Conservation (phyloP, 2,329 filamentous ascomycete genomes). For the Venturia asperata region DNA sequence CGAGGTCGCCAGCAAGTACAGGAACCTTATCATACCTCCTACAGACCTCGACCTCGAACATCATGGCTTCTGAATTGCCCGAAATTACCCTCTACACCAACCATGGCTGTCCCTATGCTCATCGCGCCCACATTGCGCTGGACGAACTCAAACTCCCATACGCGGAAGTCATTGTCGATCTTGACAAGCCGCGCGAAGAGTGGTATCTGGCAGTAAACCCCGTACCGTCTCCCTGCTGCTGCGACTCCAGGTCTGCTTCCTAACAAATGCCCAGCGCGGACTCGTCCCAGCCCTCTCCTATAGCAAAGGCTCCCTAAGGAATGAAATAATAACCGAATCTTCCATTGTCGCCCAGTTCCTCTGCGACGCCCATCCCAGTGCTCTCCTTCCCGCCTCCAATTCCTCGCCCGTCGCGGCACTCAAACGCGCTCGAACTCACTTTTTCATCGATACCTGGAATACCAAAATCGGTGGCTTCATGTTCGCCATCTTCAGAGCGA, state of each 20-base stretch:
- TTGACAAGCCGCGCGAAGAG: conserved; percentile 58
- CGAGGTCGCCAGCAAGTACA: too few species aligned
- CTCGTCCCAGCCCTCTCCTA: conserved; percentile 66
- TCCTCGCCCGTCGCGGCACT: conserved; percentile 50
- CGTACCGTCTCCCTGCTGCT: conserved; percentile 28
- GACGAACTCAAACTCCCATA: conserved; percentile 59
- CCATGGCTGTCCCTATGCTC: conserved; percentile 63
- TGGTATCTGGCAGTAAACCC: conserved; percentile 75
- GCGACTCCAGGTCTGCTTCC: background rate
- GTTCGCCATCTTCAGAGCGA: conserved; percentile 43
- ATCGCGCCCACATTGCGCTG: conserved; percentile 67
- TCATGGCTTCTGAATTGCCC: conserved; percentile 15
- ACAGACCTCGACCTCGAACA: background rate
- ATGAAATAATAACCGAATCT: conserved; percentile 65
- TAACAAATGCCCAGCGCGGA: conserved; percentile 45
- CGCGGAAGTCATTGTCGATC: conserved; percentile 66
- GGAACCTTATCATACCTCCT: too few species aligned
- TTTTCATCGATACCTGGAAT: conserved; percentile 66
- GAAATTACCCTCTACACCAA: conserved; percentile 65
- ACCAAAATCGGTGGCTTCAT: conserved; percentile 50
- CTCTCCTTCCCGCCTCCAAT: conserved; percentile 53
- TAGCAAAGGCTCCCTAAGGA: conserved; percentile 40
- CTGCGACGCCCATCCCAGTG: conserved; percentile 61
- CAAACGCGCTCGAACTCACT: conserved; percentile 57
- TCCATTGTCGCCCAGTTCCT: conserved; percentile 66